A percentile compares a stretch with the other conserved stretches of the same genome.
Conservation (phyloP, 2,329 filamentous ascomycete genomes). For the Clathrospora elynae region DNA sequence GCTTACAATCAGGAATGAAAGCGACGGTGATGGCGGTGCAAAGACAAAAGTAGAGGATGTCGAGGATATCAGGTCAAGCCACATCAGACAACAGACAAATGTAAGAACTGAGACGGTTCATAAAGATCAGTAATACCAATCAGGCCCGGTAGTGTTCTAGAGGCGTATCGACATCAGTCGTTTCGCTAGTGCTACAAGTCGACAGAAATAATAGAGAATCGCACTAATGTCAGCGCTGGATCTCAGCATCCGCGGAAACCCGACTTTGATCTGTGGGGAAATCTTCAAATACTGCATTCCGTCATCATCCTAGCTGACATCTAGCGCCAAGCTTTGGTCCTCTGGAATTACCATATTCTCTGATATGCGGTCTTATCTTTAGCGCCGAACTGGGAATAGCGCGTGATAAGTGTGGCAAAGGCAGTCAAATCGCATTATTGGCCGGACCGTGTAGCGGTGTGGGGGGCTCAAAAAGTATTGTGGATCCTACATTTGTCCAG, state of each 20-base stretch:
- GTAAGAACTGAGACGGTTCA: not conserved
- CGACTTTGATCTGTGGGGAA: conserved; percentile 29
- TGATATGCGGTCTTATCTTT: conserved; percentile 47
- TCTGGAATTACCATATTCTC: conserved; percentile 15
- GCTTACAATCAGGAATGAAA: too few relatives aligned
- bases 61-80: not conserved
- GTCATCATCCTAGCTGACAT: conserved; percentile 20
- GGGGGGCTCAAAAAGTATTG: conserved; percentile 16
- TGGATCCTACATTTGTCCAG: conserved; percentile 7
- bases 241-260: conserved; percentile 24
- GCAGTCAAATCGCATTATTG: conserved; percentile 18
- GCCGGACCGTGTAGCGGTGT: conserved; percentile 16
- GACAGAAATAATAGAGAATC: conserved; percentile 20
- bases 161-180: conserved; percentile 17
- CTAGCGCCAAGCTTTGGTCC: conserved; percentile 6
- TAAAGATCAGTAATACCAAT: conserved; percentile 2
- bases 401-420: conserved; percentile 17
- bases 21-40: not conserved
- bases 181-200: conserved; percentile 11
- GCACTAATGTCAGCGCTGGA: conserved; percentile 13
- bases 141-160: conserved; percentile 1
- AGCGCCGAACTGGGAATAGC: conserved; percentile 30
- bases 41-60: not conserved
- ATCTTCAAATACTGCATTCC: conserved; percentile 19
- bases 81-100: conserved; percentile 5